Evolutionary conservation across 2,329 filamentous ascomycete species (phyloP), one percentile per base, ranked within the genome.

Genomic region (Sarocladium kiliense): DNA sequence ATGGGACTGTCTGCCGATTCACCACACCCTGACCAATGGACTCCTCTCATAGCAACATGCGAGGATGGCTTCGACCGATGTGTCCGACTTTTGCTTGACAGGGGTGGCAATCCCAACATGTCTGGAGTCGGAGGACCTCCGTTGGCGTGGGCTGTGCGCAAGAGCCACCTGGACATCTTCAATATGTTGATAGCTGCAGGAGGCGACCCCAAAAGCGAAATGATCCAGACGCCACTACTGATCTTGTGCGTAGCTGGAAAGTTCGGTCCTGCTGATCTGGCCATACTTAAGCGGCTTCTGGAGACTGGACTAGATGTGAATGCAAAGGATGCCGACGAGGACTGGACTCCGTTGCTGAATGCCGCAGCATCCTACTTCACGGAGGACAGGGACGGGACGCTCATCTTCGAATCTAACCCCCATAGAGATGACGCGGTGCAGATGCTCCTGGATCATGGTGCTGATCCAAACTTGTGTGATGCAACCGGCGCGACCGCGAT

Each of bases 91-190:
- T 56, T 63, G 4, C 49, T 63, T 23, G 54, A 58, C 23, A 54
- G 55, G 3, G 61, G 62, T 12, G 62, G 61, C 3, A 59, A 63
- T 27, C 61, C 61, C 1, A 63, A 62, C 30, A 44, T 51, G 7
- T 27, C 56, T 3, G 58, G 30, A 7, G 9, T 14, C 7, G 30
- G 30, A 34, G 30, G 30, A 9, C 30, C 30, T 9, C 30, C 30
- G 30, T 34, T 34, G 30, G 9, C 9, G 14, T 34, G 30, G 30
- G 30, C 30, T 9, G 30, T 34, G 9, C 7, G 7, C 30, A 7
- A 58, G 32, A 53, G 39, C 1, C 57, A 49, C 12, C 45, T 55
- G 19, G 57, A 58, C 3, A 41, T 58, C 1, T 53, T 58, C 2
- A 55, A 58, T 6, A 27, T 54, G 5, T 47, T 58, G n/a, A 18